Conservation (phyloP, 768 basidiomycete genomes). For the Lactarius psammicola region DNA sequence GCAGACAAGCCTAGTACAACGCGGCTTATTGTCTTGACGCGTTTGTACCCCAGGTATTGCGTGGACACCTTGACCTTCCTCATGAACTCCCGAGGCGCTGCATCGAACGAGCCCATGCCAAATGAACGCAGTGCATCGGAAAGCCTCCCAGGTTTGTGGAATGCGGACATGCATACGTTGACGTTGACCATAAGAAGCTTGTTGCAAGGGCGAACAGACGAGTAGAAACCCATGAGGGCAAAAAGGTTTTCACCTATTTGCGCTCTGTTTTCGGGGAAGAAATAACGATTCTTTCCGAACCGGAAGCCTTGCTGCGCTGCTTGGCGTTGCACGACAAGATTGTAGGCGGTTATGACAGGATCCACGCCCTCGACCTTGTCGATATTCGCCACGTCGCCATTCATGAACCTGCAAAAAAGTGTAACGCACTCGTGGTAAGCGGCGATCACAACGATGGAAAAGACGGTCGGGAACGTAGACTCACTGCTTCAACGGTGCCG, state of each 20-base stretch:
- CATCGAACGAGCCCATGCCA: conserved; percentile 40
- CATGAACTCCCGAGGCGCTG: conserved; percentile 48
- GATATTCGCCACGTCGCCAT: conserved; percentile 52
- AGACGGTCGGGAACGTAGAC: conserved; percentile 30
- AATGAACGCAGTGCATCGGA: conserved; percentile 57
- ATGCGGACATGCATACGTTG: conserved; percentile 53
- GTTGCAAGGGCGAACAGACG: conserved; percentile 49
- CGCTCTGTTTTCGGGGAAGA: conserved; percentile 43
- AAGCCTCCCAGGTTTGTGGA: conserved; percentile 60
- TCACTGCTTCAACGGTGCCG: conserved; percentile 37
- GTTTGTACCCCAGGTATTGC: conserved; percentile 44
- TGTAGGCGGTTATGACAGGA: conserved; percentile 61
- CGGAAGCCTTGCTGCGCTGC: conserved; percentile 56
- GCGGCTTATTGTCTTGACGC: conserved; percentile 31
- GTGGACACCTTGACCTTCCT: conserved; percentile 59
- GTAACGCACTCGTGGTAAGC: neutral
- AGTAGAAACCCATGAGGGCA: conserved; percentile 50
- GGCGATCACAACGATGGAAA: neutral
- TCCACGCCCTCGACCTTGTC: conserved; percentile 48
- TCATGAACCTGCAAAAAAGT: conserved; percentile 48
- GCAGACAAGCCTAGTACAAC: conserved; percentile 43
- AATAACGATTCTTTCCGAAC: conserved; percentile 65
- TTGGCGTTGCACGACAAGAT: conserved; percentile 59
- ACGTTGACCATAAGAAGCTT: conserved; percentile 54
- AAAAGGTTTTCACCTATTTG: conserved; percentile 42